Evolutionary conservation across 208 protist species (phyloP), one percentile per base, ranked within the genome.

Genomic region (Spongospora subterranea): DNA sequence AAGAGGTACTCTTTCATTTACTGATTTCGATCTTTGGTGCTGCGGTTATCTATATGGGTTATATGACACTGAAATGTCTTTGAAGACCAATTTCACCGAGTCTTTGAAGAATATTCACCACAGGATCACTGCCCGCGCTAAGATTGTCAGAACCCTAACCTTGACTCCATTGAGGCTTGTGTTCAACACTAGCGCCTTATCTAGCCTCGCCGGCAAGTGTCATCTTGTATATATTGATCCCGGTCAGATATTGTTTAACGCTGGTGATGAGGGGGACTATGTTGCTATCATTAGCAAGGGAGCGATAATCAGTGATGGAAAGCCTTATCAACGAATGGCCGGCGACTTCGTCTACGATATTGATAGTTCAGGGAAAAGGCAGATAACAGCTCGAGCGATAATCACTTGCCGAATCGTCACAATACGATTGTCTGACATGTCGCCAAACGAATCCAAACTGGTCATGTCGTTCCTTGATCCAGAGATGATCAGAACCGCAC

Each of bases 301-400:
- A 6, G 35, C 35, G 17, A 82, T 82, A 13, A 82, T 40, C 6
- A 20, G 17, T 35, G 40, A 35, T 20, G 35, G 35, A 20, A 43
- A 13, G 17, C 35, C 40, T 43, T 35, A 20, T 13, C 17, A 82
- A 43, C 6, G 71, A 43, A 82, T n/a, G n/a, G n/a, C 71, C 13
- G 71, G 71, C 71, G 71, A 82, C 13, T 82, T 82, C n/a, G 13
- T 82, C 71, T 35, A 43, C 13, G n/a, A 82, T 43, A 6, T 82
- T n/a, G 71, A 82, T 43, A n/a, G 35, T 35, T 20, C 6, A 20
- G 71, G 40, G 35, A 6, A 17, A 45, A 35, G 71, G 17, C 20
- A 17, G 17, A 29, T 17, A 29, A 17, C 17, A 17, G n/a, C n/a
- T 35, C 35, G n/a, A 35, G 35, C 6, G 35, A 43, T 82, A 35